These are phyloP conservation scores for Adansonia madagascariensis DNA, from an alignment of 441 rosid species.

Conservation along the genomic window DNA sequence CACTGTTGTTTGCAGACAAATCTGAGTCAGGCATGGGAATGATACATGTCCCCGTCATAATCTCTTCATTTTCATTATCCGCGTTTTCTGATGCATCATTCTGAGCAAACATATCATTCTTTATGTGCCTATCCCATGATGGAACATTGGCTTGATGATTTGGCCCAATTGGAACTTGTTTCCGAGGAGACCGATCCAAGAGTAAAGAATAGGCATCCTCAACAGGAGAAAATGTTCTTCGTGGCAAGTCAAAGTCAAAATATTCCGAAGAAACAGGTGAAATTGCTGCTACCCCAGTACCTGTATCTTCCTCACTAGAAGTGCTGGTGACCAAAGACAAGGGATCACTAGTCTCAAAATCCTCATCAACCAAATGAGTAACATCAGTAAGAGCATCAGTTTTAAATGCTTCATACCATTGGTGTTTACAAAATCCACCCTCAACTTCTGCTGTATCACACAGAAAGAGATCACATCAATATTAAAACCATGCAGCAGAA, in stretches of 20 bases:
- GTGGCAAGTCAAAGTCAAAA: conserved; percentile 36
- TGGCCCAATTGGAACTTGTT: conserved; percentile 40
- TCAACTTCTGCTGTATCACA: conserved; percentile 43
- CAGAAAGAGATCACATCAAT: conserved; percentile 25
- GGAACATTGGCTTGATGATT: conserved; percentile 48
- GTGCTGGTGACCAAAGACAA: conserved; percentile 30
- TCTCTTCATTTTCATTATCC: conserved; percentile 27
- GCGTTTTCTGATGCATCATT: conserved; percentile 9
- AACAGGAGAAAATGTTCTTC: conserved; percentile 33
- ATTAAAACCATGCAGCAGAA: neutral
- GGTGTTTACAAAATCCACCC: conserved; percentile 36
- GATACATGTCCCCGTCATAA: conserved; percentile 43
- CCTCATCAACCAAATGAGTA: conserved; percentile 35
- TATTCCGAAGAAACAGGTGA: conserved; percentile 44
- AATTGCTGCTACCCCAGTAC: conserved; percentile 25
- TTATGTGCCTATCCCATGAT: conserved; percentile 38
- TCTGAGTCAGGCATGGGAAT: conserved; percentile 48
- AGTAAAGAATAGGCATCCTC: conserved; percentile 38
- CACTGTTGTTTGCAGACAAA: conserved; percentile 5
- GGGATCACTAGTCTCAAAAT: conserved; percentile 32
- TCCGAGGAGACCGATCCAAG: conserved; percentile 40
- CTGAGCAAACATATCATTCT: conserved; percentile 27
- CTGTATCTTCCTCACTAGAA: conserved; percentile 41
- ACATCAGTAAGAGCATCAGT: conserved; percentile 31
- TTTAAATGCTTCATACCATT: conserved; percentile 26